phyloP scores from a whole-genome alignment of 164 flowering plant genomes.

The Chimonanthus salicifolius region DNA sequence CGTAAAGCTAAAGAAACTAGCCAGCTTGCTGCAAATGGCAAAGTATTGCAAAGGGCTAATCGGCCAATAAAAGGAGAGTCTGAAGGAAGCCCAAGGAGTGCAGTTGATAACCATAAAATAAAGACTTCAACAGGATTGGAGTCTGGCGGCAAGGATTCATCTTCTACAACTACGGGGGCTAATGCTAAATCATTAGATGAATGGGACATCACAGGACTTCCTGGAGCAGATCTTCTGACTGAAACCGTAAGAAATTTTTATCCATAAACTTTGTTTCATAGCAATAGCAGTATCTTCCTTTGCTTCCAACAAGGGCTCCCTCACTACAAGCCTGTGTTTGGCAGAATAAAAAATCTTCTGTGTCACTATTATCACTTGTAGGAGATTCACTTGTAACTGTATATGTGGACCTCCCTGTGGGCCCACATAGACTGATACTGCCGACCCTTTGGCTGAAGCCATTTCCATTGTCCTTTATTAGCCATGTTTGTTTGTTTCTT shows the following conservation, averaged over 20 bases:
- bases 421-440: too few relatives aligned
- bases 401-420: too few relatives aligned
- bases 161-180: conserved; percentile 23
- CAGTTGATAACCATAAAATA: conserved; percentile 14
- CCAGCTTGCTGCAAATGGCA: conserved; percentile 47
- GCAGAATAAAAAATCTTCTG: too few relatives aligned
- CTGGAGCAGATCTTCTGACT: conserved; percentile 72
- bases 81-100: conserved; percentile 39
- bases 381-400: too few relatives aligned
- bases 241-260: conserved; percentile 46
- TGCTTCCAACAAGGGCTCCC: too few relatives aligned
- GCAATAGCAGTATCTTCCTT: neutral
- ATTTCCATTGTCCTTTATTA: too few relatives aligned
- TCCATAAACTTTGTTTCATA: neutral
- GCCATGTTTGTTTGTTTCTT: too few relatives aligned
- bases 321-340: too few relatives aligned
- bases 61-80: conserved; percentile 33
- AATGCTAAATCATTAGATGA: conserved; percentile 32
- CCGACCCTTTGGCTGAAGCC: too few relatives aligned
- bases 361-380: too few relatives aligned
- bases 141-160: conserved; percentile 33
- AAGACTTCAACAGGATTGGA: conserved; percentile 28
- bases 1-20: conserved; percentile 39
- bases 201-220: conserved; percentile 74
- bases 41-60: conserved; percentile 37